Conservation (phyloP, 371 early-diverging fungal genomes). For the Mortierella sp. region DNA sequence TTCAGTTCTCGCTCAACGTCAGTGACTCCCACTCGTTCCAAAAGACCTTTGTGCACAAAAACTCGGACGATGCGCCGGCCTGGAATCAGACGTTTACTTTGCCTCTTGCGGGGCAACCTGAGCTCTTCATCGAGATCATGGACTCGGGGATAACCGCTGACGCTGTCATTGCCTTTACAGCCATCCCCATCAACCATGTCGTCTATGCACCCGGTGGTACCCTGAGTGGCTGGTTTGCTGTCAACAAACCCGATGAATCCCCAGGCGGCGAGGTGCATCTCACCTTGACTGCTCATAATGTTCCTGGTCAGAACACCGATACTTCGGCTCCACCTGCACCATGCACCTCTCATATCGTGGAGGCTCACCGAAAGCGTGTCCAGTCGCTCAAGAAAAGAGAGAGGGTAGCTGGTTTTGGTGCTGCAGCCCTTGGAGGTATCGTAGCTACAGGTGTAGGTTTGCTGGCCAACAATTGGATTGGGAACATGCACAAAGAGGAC, state of each 20-base stretch:
- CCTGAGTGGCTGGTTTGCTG: slow-evolving; percentile 60
- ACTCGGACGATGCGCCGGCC: slow-evolving; percentile 61
- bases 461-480: slow-evolving; percentile 61
- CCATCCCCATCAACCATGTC: slow-evolving; percentile 67
- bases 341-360: slow-evolving; percentile 61
- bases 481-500: slow-evolving; percentile 56
- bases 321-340: slow-evolving; percentile 34
- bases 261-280: slow-evolving; percentile 61
- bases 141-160: slow-evolving; percentile 61
- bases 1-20: slow-evolving; percentile 62
- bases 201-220: slow-evolving; percentile 61
- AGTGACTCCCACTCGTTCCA: slow-evolving; percentile 60
- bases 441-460: slow-evolving; percentile 64
- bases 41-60: slow-evolving; percentile 66
- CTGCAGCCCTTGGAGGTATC: slow-evolving; percentile 59
- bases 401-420: slow-evolving; percentile 60
- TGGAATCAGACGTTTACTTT: slow-evolving; percentile 69
- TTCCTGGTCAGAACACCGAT: slow-evolving; percentile 57
- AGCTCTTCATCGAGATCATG: slow-evolving; percentile 67
- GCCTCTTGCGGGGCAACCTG: slow-evolving; percentile 59
- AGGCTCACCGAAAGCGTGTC: slow-evolving; percentile 62
- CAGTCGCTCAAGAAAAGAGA: slow-evolving; percentile 61
- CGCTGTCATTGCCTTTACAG: slow-evolving; percentile 68
- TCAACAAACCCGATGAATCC: slow-evolving; percentile 60
- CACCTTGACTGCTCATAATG: slow-evolving; percentile 60